phyloP scores from a whole-genome alignment of 371 early-diverging fungal species.

The Rhizopus arrhizus region DNA sequence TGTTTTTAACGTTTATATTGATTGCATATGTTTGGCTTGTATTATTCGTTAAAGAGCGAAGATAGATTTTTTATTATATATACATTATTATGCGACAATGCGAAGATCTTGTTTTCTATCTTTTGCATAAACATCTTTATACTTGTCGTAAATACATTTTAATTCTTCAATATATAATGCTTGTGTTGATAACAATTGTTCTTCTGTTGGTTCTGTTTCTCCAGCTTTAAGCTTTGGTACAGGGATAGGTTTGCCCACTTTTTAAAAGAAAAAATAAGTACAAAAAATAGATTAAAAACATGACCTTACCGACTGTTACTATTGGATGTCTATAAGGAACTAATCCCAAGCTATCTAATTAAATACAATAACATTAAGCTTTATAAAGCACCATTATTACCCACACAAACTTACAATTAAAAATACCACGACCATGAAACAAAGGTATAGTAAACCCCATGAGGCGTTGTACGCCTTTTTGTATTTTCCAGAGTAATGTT shows the following conservation, averaged over 20 bases:
- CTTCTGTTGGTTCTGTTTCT: slow-evolving; percentile 54
- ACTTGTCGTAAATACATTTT: slow-evolving; percentile 59
- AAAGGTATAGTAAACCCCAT: slow-evolving; percentile 68
- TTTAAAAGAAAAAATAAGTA: background rate
- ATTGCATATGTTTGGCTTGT: slow-evolving; percentile 83
- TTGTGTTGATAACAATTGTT: slow-evolving; percentile 63
- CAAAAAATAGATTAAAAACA: background rate
- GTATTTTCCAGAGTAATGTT: slow-evolving; percentile 50
- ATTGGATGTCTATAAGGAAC: slow-evolving; percentile 56
- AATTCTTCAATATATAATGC: slow-evolving; percentile 63
- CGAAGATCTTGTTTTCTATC: slow-evolving; percentile 51
- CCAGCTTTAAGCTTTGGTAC: slow-evolving; percentile 49
- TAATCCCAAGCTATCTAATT: slow-evolving; percentile 50
- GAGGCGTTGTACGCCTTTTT: slow-evolving; percentile 55
- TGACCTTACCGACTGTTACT: slow-evolving; percentile 43
- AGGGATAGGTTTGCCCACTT: slow-evolving; percentile 67
- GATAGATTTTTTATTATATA: slow-evolving; percentile 43
- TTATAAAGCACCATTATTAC: background rate
- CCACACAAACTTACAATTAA: slow-evolving; percentile 51
- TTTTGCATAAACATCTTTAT: slow-evolving; percentile 71
- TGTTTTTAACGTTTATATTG: slow-evolving; percentile 65
- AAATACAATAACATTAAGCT: background rate
- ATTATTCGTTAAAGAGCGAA: slow-evolving; percentile 80
- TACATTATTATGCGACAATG: slow-evolving; percentile 4
- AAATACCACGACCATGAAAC: slow-evolving; percentile 69